phyloP scores from a whole-genome alignment of 495 filamentous ascomycete species.

The Hypoxylon intermedium region DNA sequence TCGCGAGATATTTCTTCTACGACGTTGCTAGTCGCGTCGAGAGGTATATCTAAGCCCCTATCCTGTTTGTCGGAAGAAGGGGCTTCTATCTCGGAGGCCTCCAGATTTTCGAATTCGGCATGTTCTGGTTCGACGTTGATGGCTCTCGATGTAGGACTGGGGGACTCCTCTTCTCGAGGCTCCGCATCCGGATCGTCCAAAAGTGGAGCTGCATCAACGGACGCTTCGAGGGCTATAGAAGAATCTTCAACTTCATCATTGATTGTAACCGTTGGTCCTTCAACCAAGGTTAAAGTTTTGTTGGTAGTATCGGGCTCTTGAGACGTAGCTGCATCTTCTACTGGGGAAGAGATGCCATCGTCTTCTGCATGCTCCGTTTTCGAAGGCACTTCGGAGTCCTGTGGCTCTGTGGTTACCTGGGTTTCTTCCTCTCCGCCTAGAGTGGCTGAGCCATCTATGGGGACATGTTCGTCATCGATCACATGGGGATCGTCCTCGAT shows the following conservation, averaged over 20 bases:
- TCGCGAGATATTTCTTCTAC: conserved; percentile 1
- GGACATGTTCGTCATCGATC: not conserved
- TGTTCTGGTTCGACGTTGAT: not conserved
- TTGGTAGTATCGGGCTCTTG: not conserved
- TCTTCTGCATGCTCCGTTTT: not conserved
- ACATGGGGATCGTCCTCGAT: not conserved
- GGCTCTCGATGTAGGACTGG: not conserved
- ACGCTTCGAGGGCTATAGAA: not conserved
- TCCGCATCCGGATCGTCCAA: not conserved
- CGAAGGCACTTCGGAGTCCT: conserved; percentile 12
- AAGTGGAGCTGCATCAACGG: not conserved
- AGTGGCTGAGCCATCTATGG: not conserved
- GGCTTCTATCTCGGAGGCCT: not conserved
- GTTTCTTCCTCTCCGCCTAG: conserved; percentile 2
- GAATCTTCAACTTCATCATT: not conserved
- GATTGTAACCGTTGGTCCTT: not conserved
- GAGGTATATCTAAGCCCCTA: not conserved
- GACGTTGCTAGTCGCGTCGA: not conserved
- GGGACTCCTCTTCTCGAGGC: not conserved
- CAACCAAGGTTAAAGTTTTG: not conserved
- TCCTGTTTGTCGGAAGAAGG: not conserved
- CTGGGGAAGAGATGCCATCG: not conserved
- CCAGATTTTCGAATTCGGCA: not conserved
- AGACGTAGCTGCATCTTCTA: not conserved
- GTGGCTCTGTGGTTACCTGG: conserved; percentile 1